phyloP scores from a whole-genome alignment of 257 asterid genomes.

The Jacaranda mimosifolia region DNA sequence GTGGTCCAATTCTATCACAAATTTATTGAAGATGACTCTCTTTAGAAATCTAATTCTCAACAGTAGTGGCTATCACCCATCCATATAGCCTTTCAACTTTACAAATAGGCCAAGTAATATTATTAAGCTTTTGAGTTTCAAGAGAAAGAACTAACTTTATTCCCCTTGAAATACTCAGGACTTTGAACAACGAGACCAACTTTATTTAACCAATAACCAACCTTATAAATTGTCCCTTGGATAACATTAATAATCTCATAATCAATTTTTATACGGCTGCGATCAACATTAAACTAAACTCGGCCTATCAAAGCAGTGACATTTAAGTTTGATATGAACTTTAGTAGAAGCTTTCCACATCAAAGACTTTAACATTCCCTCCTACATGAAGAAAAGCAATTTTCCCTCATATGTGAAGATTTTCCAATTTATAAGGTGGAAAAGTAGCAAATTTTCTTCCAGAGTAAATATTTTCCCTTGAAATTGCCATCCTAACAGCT shows the following conservation, averaged over 20 bases:
- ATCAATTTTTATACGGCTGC: not conserved
- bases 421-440: too few relatives aligned
- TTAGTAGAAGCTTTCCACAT: slow-evolving; percentile 34
- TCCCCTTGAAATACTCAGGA: not conserved
- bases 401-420: too few relatives aligned
- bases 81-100: slow-evolving; percentile 37
- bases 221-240: not conserved
- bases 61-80: slow-evolving; percentile 35
- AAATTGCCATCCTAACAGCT: too few relatives aligned
- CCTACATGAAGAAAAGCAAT: too few relatives aligned
- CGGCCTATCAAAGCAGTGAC: slow-evolving; percentile 40
- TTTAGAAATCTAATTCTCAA: slow-evolving; percentile 40
- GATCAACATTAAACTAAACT: slow-evolving; percentile 28
- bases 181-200: slow-evolving; percentile 35
- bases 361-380: slow-evolving; percentile 35
- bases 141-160: not conserved
- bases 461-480: too few relatives aligned
- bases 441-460: too few relatives aligned
- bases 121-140: slow-evolving; percentile 29
- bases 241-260: slow-evolving; percentile 44
- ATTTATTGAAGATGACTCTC: slow-evolving; percentile 39
- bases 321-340: slow-evolving; percentile 21
- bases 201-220: slow-evolving; percentile 45
- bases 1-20: slow-evolving; percentile 22
- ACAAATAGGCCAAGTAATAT: slow-evolving; percentile 46